Evolutionary conservation across 1,284 basidiomycete genomes (phyloP).

Genomic region (Chalciporus sp.): DNA sequence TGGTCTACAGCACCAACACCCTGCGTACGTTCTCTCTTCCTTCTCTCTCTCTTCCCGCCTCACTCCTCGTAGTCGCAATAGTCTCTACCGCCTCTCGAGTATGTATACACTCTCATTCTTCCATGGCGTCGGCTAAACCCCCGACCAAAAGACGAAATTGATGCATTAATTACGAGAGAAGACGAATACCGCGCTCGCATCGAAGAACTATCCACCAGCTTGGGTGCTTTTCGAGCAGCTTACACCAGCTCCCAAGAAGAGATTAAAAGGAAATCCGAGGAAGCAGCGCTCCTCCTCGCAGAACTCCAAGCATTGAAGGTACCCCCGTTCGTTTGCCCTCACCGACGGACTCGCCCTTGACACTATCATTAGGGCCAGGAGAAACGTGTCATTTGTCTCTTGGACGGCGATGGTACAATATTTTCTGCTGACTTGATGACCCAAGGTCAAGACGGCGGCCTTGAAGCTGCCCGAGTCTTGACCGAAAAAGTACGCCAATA

Average conservation of each 20-base stretch:
- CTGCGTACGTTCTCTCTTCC: conserved; percentile 9
- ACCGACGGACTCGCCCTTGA: conserved; percentile 2
- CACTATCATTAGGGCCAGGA: conserved; percentile 38
- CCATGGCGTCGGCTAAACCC: neutral
- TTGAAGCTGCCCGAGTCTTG: conserved; percentile 53
- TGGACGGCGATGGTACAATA: conserved; percentile 71
- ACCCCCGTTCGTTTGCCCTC: neutral
- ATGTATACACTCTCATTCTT: conserved; percentile 1
- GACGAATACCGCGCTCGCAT: conserved; percentile 21
- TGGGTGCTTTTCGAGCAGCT: conserved; percentile 26
- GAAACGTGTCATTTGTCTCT: conserved; percentile 54
- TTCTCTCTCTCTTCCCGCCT: neutral
- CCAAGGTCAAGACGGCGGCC: conserved; percentile 59
- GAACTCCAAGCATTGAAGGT: conserved; percentile 32
- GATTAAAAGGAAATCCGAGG: conserved; percentile 20
- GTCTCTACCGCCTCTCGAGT: conserved; percentile 19
- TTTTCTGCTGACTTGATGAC: conserved; percentile 54
- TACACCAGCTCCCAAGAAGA: conserved; percentile 26
- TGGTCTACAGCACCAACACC: conserved; percentile 6
- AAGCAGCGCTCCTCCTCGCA: conserved; percentile 16
- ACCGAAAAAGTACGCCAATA: conserved; percentile 52
- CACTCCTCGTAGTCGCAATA: neutral
- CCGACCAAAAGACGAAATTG: conserved; percentile 29
- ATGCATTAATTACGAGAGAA: conserved; percentile 27
- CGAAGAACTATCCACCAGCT: conserved; percentile 28